Percentiles rank a stretch among this genome's conserved stretches.
phyloP scores from a whole-genome alignment of 176 grass and related monocot genomes.

The Triticum turgidum region DNA sequence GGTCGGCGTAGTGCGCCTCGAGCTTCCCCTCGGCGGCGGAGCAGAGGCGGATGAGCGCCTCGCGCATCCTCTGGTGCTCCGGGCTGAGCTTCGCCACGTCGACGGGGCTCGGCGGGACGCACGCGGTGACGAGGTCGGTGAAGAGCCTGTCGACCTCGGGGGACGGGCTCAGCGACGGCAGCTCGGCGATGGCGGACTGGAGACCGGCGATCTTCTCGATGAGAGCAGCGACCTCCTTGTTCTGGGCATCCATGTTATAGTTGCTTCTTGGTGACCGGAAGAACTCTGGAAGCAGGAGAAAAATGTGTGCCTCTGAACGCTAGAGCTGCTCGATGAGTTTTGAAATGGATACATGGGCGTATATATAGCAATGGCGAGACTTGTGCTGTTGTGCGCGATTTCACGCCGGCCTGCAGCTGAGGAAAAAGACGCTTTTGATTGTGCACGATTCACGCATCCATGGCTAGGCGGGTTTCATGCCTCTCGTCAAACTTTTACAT shows the following conservation, averaged over 20 bases:
- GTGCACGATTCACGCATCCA: not conserved
- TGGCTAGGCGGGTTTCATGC: not conserved
- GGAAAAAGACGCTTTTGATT: not conserved
- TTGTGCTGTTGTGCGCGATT: not conserved
- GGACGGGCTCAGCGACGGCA: slow-evolving; percentile 56
- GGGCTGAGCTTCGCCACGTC: slow-evolving; percentile 58
- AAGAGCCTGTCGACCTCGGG: slow-evolving; percentile 56
- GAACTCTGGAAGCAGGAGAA: not conserved
- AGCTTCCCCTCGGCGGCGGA: slow-evolving; percentile 62
- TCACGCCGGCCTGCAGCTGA: not conserved
- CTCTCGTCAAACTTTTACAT: no score
- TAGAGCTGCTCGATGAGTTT: not conserved
- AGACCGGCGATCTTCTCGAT: slow-evolving; percentile 58
- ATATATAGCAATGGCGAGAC: no score
- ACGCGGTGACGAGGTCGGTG: slow-evolving; percentile 61
- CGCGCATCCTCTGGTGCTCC: slow-evolving; percentile 51
- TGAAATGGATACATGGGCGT: not conserved
- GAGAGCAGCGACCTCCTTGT: slow-evolving; percentile 44
- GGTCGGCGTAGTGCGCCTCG: slow-evolving; percentile 72
- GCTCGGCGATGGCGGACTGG: slow-evolving; percentile 45
- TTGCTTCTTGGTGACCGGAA: not conserved
- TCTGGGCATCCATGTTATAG: slow-evolving; percentile 30
- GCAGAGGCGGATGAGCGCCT: slow-evolving; percentile 62
- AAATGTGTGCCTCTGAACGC: not conserved
- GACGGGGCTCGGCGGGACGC: slow-evolving; percentile 59